Evolutionary conservation across 768 basidiomycete genomes (phyloP).

Genomic region (Collybia sp.): DNA sequence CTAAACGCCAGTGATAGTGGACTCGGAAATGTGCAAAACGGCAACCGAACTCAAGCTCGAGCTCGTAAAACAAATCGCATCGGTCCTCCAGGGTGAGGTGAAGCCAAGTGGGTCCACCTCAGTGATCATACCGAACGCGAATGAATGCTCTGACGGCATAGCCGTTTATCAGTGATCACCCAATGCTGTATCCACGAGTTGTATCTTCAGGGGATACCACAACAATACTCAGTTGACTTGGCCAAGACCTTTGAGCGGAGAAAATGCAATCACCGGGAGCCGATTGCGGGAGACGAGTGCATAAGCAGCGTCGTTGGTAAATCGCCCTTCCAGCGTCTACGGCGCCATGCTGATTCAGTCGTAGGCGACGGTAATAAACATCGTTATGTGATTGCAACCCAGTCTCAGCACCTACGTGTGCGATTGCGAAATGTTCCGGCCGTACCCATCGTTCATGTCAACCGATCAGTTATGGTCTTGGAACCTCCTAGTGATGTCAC

Average conservation of each 20-base stretch:
- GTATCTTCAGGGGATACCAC: constrained; percentile 73
- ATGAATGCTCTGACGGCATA: constrained; percentile 33
- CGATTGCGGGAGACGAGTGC: constrained; percentile 85
- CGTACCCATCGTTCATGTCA: constrained; percentile 87
- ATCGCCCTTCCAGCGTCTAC: constrained; percentile 12
- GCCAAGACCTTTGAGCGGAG: constrained; percentile 92
- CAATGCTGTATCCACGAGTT: constrained; percentile 96
- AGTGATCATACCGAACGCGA: background rate
- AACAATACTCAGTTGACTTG: constrained; percentile 77
- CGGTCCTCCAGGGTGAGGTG: constrained; percentile 79
- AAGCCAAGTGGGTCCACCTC: constrained; percentile 76
- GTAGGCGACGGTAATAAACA: constrained; percentile 79
- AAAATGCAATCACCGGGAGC: constrained; percentile 90
- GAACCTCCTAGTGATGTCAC: constrained; percentile 87
- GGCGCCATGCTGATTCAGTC: constrained; percentile 17
- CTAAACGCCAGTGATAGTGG: constrained; percentile 46
- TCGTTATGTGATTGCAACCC: constrained; percentile 86
- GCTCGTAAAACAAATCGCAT: constrained; percentile 66
- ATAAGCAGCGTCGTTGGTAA: constrained; percentile 76
- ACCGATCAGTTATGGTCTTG: constrained; percentile 88
- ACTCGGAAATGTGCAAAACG: constrained; percentile 76
- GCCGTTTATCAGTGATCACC: constrained; percentile 83
- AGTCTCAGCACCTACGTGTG: constrained; percentile 68
- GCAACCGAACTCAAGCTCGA: constrained; percentile 70
- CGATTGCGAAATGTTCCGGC: constrained; percentile 73